Base-by-base conservation (phyloP, 2,329 filamentous ascomycete species). In the Verticillium alfalfae region DNA sequence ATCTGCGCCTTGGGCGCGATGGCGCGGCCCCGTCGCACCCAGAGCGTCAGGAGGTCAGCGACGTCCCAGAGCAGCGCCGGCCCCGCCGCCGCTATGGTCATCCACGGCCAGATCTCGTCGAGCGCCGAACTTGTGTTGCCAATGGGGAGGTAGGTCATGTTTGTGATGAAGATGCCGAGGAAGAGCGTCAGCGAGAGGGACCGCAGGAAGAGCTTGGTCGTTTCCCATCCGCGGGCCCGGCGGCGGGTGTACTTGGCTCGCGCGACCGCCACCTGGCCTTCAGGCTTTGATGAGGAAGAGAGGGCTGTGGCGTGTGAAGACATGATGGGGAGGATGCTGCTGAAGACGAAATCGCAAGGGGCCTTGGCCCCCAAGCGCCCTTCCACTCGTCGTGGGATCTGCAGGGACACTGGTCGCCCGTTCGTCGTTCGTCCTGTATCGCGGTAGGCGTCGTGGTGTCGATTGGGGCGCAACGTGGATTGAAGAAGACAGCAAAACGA, bases 1-100 rank as follows among this genome's bases (percentile, higher is more conserved):
- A 72, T 69, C 18, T 70, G 70, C 5, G 66, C 69, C 16, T 67
- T 70, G 12, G 70, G 63, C 12, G 66, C 62, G 57, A 72, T 63
- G 60, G 70, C 70, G 45, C 64, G 64, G 36, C 66, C 67, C 26
- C 63, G 63, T 6, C 68, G 68, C 16, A 62, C 62, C 39, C 66
- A 65, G 5, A 70, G 63, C 8, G 67, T 66, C 22, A 70, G 38
- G 39, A 70, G 68, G 55, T 72, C 70, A 49, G 61, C 56, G 34
- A 65, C 34, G 56, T 72, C 68, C 70, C 70, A 72, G 8, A 65
- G 6, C 31, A 69, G 56, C 7, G 60, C 60, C 15, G 26, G 16
- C 10, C 61, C 36, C 0, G 63, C 69, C 68, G 45, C 16, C 12
- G n/a, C 4, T 15, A 49, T 9, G 4, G 38, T 34, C 18, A 34